Base-by-base conservation (phyloP, 768 basidiomycete genomes). In the Kwoniella sp. region DNA sequence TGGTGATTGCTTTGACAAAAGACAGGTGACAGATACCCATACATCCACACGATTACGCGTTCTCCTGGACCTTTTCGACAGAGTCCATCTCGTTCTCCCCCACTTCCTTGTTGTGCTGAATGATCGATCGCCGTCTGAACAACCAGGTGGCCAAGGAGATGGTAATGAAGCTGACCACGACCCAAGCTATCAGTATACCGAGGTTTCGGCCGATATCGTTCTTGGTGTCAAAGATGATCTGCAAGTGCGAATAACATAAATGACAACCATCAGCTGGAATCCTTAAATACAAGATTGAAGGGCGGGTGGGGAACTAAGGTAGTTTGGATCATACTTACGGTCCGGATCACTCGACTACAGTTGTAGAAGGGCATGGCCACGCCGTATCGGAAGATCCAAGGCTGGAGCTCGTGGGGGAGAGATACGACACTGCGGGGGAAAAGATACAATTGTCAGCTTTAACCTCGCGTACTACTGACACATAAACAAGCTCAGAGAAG, bases 211-310 rank as follows among this genome's bases (percentile, higher is more conserved):
- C 80, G 33, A 81, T 71, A n/a, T 76, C 63, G 53, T 80, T 79
- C 49, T 73, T 73, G 22, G 80, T 81, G 61, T 78, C 56, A 68
- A 81, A 80, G 59, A 80, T 76, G 65, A 81, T 76, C 65, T 71
- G 47, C 25, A 47, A 4, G n/a, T n/a, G n/a, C 24, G 24, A 5
- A 44, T 57, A 26, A 57, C 33, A 33, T 33, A 33, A 33, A 6
- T 33, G n/a, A n/a, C n/a, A n/a, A n/a, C n/a, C n/a, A n/a, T n/a
- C n/a, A n/a, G n/a, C n/a, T n/a, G n/a, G n/a, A n/a, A n/a, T n/a
- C n/a, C n/a, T n/a, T n/a, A n/a, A n/a, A n/a, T n/a, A n/a, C n/a
- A n/a, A n/a, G n/a, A n/a, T n/a, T n/a, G n/a, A n/a, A n/a, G n/a
- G n/a, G n/a, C n/a, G n/a, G n/a, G n/a, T n/a, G n/a, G n/a, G n/a